phyloP scores from a whole-genome alignment of 495 filamentous ascomycete species.

The Bacidia rubella region DNA sequence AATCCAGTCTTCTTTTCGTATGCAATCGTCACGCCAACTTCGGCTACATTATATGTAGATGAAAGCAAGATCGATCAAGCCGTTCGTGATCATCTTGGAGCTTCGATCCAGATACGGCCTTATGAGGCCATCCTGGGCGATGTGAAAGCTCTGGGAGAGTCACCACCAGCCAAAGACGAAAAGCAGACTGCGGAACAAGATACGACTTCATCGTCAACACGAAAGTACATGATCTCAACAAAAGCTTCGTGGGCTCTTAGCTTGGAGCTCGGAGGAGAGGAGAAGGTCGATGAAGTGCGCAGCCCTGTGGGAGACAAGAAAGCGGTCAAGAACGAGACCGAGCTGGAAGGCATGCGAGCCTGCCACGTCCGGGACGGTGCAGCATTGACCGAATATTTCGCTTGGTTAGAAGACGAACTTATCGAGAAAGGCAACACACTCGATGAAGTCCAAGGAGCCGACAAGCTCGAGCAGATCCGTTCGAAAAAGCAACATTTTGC shows the following conservation, averaged over 20 bases:
- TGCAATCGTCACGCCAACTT: constrained; percentile 69
- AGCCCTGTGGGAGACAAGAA: constrained; percentile 90
- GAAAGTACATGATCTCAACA: constrained; percentile 79
- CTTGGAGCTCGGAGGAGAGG: constrained; percentile 75
- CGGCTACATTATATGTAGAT: constrained; percentile 76
- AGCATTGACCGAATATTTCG: constrained; percentile 83
- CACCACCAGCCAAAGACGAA: constrained; percentile 27
- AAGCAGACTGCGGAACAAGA: constrained; percentile 18
- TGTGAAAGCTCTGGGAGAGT: constrained; percentile 43
- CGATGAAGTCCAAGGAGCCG: constrained; percentile 82
- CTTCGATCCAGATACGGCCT: constrained; percentile 63
- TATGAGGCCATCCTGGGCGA: constrained; percentile 79
- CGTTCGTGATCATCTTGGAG: constrained; percentile 54
- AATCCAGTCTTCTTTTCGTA: constrained; percentile 99
- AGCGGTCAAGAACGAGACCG: constrained; percentile 89
- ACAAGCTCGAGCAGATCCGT: constrained; percentile 76
- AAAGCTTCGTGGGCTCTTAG: constrained; percentile 90
- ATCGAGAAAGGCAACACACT: constrained; percentile 55
- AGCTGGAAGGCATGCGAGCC: constrained; percentile 82
- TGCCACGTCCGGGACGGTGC: constrained; percentile 94
- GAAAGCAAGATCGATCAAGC: constrained; percentile 59
- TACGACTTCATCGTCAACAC: constrained; percentile 17
- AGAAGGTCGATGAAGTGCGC: constrained; percentile 70
- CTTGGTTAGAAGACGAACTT: constrained; percentile 89
- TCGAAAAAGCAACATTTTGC: constrained; percentile 72